Percentiles rank a stretch among this genome's conserved stretches.
These are phyloP conservation scores for Funneliformis mosseae DNA, from an alignment of 192 early-diverging fungal genomes.

Conservation along the genomic window DNA sequence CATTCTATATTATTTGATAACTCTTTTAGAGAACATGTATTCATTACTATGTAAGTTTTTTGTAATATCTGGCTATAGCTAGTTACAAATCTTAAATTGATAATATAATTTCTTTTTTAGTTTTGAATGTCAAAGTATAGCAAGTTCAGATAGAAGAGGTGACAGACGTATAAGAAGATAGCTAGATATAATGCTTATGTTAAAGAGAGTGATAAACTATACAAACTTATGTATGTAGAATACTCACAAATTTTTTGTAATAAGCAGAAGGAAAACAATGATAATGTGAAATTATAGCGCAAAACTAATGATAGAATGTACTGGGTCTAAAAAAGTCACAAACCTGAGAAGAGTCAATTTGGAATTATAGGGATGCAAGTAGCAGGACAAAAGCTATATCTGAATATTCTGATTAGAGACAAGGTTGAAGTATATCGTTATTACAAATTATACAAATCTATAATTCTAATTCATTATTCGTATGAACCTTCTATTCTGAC, in stretches of 20 bases:
- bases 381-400: neutral
- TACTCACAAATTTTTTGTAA: conserved; percentile 5
- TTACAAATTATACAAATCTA: neutral
- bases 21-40: no score
- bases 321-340: conserved; percentile 5
- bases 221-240: conserved; percentile 6
- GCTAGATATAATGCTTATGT: conserved; percentile 12
- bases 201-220: neutral
- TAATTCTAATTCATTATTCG: neutral
- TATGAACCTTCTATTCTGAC: neutral
- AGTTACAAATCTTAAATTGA: no score
- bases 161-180: neutral
- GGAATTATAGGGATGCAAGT: conserved; percentile 8
- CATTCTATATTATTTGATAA: neutral
- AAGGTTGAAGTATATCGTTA: neutral
- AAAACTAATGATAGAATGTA: conserved; percentile 19
- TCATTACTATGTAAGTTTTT: no score
- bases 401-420: conserved; percentile 16
- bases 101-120: neutral
- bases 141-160: conserved; percentile 7
- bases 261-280: neutral
- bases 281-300: neutral
- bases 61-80: no score
- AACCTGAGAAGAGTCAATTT: conserved; percentile 9
- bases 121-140: conserved; percentile 18